These are phyloP conservation scores for Leptomonas pyrrhocoris DNA, from an alignment of 208 protist genomes.

Conservation along the genomic window DNA sequence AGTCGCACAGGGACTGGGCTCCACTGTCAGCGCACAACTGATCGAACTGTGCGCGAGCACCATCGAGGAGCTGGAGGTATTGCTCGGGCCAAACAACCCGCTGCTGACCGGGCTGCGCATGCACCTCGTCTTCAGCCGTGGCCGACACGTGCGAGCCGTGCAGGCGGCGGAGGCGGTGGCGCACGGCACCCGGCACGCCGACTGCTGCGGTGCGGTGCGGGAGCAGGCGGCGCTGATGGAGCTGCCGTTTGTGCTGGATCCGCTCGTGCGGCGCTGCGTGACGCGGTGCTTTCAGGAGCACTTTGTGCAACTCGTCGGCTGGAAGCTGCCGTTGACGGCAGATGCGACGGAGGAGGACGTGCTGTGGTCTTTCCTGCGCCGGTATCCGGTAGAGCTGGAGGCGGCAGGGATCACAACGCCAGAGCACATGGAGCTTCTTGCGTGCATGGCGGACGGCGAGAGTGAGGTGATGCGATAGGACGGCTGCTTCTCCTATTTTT, in stretches of 20 bases:
- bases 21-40: slow-evolving; percentile 41
- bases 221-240: slow-evolving; percentile 50
- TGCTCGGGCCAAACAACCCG: slow-evolving; percentile 56
- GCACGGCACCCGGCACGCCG: slow-evolving; percentile 23
- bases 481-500: too few relatives aligned
- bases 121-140: slow-evolving; percentile 64
- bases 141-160: slow-evolving; percentile 45
- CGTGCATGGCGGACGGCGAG: slow-evolving; percentile 46
- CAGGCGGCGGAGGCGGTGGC: slow-evolving; percentile 21
- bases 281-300: slow-evolving; percentile 80
- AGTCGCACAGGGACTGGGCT: slow-evolving; percentile 27
- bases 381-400: slow-evolving; percentile 62
- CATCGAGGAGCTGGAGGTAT: slow-evolving; percentile 59
- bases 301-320: slow-evolving; percentile 45
- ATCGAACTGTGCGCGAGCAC: slow-evolving; percentile 49
- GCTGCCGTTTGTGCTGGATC: slow-evolving; percentile 64
- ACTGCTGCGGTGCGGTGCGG: slow-evolving; percentile 75
- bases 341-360: slow-evolving; percentile 26
- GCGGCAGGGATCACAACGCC: slow-evolving; percentile 49
- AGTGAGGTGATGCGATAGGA: background rate
- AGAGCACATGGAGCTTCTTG: slow-evolving; percentile 61
- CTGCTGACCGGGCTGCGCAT: slow-evolving; percentile 72
- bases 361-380: slow-evolving; percentile 48
- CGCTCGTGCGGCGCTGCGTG: slow-evolving; percentile 59
- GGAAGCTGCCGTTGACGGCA: slow-evolving; percentile 29